A percentile compares a stretch with the other conserved stretches of the same genome.
These are phyloP conservation scores for Lophiotrema nucula DNA, from an alignment of 495 filamentous ascomycete genomes.

Conservation along the genomic window DNA sequence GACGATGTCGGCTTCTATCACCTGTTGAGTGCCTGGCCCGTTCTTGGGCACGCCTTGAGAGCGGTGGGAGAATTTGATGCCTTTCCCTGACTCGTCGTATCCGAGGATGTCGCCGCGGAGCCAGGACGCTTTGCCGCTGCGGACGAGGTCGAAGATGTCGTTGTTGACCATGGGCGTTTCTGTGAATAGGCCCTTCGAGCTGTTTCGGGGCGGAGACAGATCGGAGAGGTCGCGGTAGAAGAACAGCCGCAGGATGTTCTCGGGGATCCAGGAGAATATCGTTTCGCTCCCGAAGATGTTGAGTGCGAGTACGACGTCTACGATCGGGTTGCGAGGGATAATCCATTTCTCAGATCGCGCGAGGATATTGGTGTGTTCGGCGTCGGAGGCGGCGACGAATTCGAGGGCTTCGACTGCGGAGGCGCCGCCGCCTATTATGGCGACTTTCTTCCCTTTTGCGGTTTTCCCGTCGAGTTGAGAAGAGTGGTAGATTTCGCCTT, in stretches of 20 bases:
- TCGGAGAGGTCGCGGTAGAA: slow-evolving; percentile 85
- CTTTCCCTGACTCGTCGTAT: slow-evolving; percentile 65
- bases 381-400: slow-evolving; percentile 67
- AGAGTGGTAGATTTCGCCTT: slow-evolving; percentile 37
- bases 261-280: slow-evolving; percentile 71
- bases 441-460: slow-evolving; percentile 36
- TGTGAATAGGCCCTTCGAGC: slow-evolving; percentile 68
- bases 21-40: slow-evolving; percentile 62
- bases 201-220: slow-evolving; percentile 56
- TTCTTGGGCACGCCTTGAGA: slow-evolving; percentile 68
- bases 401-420: slow-evolving; percentile 82
- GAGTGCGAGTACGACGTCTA: slow-evolving; percentile 69
- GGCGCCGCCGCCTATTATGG: slow-evolving; percentile 59
- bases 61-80: slow-evolving; percentile 69
- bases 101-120: slow-evolving; percentile 72
- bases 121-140: slow-evolving; percentile 74
- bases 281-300: slow-evolving; percentile 82
- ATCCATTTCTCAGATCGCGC: slow-evolving; percentile 86
- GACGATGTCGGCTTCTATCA: slow-evolving; percentile 70
- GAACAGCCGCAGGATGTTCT: slow-evolving; percentile 68
- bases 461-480: slow-evolving; percentile 31
- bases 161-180: slow-evolving; percentile 85
- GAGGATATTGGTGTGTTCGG: slow-evolving; percentile 67
- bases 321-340: slow-evolving; percentile 73
- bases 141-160: slow-evolving; percentile 73